phyloP scores from a whole-genome alignment of 352 stramenopile species.

The Halophytophthora polymorphica region DNA sequence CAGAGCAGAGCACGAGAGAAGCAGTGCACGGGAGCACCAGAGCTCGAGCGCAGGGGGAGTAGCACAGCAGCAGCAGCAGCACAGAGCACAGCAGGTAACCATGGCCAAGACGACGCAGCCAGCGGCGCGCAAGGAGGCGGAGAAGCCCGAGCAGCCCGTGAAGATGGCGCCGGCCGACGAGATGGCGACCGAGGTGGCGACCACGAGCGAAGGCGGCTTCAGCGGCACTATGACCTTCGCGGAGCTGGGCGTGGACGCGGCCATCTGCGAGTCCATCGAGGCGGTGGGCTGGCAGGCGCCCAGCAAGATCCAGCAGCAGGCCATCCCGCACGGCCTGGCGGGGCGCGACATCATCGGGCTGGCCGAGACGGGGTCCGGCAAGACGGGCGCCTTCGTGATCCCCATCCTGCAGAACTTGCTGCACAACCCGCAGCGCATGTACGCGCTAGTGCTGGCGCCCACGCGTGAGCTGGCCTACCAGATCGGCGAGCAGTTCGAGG shows the following conservation, averaged over 20 bases:
- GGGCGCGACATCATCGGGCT: conserved; percentile 97
- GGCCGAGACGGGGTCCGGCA: conserved; percentile 94
- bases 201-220: conserved; percentile 43
- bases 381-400: conserved; percentile 94
- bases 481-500: conserved; percentile 95
- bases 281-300: conserved; percentile 91
- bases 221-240: conserved; percentile 82
- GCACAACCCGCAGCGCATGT: conserved; percentile 88
- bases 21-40: neutral
- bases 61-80: neutral
- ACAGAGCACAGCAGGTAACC: neutral
- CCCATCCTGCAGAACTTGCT: conserved; percentile 92
- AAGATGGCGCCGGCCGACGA: conserved; percentile 16
- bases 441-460: conserved; percentile 89
- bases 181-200: conserved; percentile 12
- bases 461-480: conserved; percentile 96
- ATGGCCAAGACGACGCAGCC: neutral
- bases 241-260: conserved; percentile 87
- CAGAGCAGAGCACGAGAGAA: too few relatives aligned
- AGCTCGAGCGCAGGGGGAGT: neutral
- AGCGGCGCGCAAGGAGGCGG: too few relatives aligned
- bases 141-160: neutral
- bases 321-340: conserved; percentile 90
- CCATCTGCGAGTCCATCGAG: conserved; percentile 91
- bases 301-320: conserved; percentile 94